phyloP scores from a whole-genome alignment of 1,139 yeast species.

The Candida sanyaensis region DNA sequence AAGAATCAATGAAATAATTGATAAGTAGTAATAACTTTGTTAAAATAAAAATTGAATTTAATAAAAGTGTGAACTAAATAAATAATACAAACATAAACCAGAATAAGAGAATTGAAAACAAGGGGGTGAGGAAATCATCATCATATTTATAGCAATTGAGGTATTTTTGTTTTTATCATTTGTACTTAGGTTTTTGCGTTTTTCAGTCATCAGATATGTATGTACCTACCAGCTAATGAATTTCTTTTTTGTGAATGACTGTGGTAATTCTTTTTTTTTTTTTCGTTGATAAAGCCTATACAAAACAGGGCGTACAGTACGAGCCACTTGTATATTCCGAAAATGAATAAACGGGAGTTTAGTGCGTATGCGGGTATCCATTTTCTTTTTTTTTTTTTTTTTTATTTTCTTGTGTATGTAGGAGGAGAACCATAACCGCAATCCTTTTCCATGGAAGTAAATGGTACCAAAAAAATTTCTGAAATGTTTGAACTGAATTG shows the following conservation, averaged over 20 bases:
- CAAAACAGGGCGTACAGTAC: background rate
- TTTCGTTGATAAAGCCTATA: no score
- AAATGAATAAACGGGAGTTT: background rate
- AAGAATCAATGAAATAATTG: no score
- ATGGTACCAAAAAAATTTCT: background rate
- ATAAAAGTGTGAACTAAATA: no score
- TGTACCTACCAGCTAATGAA: slow-evolving; percentile 47
- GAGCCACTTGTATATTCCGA: background rate
- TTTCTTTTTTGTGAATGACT: background rate
- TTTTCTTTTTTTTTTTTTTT: no score
- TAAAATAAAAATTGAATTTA: no score
- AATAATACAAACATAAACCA: background rate
- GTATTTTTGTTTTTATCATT: background rate
- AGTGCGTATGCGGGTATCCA: background rate
- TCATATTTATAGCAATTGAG: slow-evolving; percentile 3
- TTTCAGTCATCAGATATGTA: slow-evolving; percentile 49
- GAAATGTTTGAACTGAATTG: no score
- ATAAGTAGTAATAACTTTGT: no score
- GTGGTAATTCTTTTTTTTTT: no score
- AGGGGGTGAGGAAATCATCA: background rate
- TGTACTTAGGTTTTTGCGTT: background rate
- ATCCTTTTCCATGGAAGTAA: background rate
- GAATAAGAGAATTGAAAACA: background rate
- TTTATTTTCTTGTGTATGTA: no score
- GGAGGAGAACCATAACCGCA: background rate